Conservation (phyloP, 495 filamentous ascomycete species). For the Annulohypoxylon moriforme region DNA sequence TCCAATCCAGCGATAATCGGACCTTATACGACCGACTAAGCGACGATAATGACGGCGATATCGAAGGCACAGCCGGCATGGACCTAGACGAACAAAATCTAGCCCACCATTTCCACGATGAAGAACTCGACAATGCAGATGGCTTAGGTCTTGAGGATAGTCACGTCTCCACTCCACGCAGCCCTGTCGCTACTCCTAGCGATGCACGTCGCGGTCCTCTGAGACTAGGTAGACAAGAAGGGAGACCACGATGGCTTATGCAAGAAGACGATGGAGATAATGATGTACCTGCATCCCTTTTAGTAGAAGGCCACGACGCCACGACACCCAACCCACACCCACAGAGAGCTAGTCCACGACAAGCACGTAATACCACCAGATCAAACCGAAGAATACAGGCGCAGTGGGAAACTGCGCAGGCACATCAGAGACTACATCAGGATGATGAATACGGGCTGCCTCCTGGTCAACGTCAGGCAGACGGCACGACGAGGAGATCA, state of each 20-base stretch:
- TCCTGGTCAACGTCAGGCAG: slow-evolving; percentile 48
- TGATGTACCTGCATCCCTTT: slow-evolving; percentile 88
- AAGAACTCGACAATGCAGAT: slow-evolving; percentile 72
- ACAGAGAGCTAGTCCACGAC: slow-evolving; percentile 37
- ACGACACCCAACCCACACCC: slow-evolving; percentile 48
- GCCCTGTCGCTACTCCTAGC: slow-evolving; percentile 51
- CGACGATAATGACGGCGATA: slow-evolving; percentile 71
- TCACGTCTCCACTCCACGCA: slow-evolving; percentile 66
- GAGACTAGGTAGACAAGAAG: slow-evolving; percentile 22
- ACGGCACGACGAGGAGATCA: slow-evolving; percentile 29
- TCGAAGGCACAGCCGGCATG: slow-evolving; percentile 76
- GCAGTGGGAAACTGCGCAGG: slow-evolving; percentile 75
- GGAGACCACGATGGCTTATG: slow-evolving; percentile 48
- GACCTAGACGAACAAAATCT: slow-evolving; percentile 76
- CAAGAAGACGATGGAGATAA: slow-evolving; percentile 84
- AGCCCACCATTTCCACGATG: slow-evolving; percentile 72
- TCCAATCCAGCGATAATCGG: slow-evolving; percentile 70
- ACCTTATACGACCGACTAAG: slow-evolving; percentile 79
- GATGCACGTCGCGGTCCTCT: slow-evolving; percentile 19
- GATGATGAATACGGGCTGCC: slow-evolving; percentile 50
- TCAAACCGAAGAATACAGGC: slow-evolving; percentile 64
- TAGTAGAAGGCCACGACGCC: slow-evolving; percentile 71
- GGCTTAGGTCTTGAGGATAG: slow-evolving; percentile 74
- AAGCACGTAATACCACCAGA: slow-evolving; percentile 46
- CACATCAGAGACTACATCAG: slow-evolving; percentile 69